Conservation (phyloP, 1,139 yeast species). For the Pichia sorboxylosa region DNA sequence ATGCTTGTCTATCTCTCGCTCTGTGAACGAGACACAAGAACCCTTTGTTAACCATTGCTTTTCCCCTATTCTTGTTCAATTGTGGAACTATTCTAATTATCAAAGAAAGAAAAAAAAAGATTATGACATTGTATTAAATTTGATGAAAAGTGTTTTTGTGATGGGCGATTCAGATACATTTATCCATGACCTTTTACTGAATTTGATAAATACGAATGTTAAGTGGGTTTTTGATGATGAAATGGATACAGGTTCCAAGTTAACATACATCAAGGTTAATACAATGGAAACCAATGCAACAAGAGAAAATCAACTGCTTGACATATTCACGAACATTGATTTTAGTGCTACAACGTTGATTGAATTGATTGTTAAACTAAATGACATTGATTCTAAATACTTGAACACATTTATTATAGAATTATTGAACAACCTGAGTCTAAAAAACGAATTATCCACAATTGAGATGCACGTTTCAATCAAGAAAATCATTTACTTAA, state of each 20-base stretch:
- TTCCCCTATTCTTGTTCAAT: slow-evolving; percentile 31
- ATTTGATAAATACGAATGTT: slow-evolving; percentile 24
- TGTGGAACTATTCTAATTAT: slow-evolving; percentile 58
- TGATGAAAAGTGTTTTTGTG: slow-evolving; percentile 26
- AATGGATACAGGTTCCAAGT: slow-evolving; percentile 23
- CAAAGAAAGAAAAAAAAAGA: slow-evolving; percentile 32
- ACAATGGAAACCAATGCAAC: slow-evolving; percentile 6
- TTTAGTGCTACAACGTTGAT: slow-evolving; percentile 35
- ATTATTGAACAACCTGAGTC: slow-evolving; percentile 52
- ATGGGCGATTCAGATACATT: slow-evolving; percentile 21
- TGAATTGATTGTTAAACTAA: slow-evolving; percentile 29
- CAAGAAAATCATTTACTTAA: slow-evolving; percentile 45
- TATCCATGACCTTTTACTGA: slow-evolving; percentile 2
- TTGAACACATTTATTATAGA: slow-evolving; percentile 39
- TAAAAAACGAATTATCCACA: slow-evolving; percentile 20
- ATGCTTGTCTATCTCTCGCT: slow-evolving; percentile 46
- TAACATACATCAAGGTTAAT: slow-evolving; percentile 36
- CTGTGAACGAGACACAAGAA: slow-evolving; percentile 20
- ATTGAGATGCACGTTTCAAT: slow-evolving; percentile 36
- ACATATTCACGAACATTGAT: slow-evolving; percentile 37
- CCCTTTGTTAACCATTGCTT: slow-evolving; percentile 35
- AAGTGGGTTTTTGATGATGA: slow-evolving; percentile 36
- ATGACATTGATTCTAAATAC: slow-evolving; percentile 36
- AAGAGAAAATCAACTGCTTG: slow-evolving; percentile 14
- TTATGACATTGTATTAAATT: slow-evolving; percentile 33